phyloP scores from a whole-genome alignment of 352 stramenopile genomes.

The Phytophthora sojae region DNA sequence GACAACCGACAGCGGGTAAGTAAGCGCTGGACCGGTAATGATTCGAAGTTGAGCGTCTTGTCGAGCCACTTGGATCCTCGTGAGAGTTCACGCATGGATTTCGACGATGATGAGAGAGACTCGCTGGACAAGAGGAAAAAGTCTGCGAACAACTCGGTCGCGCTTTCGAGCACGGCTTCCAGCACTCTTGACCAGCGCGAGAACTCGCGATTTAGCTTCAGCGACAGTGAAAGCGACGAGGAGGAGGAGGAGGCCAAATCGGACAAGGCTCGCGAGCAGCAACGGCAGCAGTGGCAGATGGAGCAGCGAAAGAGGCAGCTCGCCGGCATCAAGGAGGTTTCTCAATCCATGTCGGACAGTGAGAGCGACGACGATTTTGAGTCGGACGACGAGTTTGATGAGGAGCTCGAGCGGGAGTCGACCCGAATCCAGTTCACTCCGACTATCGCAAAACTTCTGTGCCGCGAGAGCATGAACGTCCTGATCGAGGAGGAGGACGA shows the following conservation, averaged over 20 bases:
- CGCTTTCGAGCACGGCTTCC: slow-evolving; percentile 28
- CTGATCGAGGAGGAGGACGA: slow-evolving; percentile 69
- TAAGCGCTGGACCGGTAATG: slow-evolving; percentile 33
- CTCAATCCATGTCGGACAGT: slow-evolving; percentile 36
- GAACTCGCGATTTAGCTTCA: slow-evolving; percentile 32
- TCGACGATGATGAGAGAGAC: slow-evolving; percentile 33
- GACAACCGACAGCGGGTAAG: slow-evolving; percentile 14
- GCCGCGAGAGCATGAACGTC: slow-evolving; percentile 62
- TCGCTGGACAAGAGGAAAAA: slow-evolving; percentile 24
- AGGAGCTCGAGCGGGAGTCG: slow-evolving; percentile 43
- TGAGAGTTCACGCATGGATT: slow-evolving; percentile 49
- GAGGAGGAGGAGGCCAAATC: slow-evolving; percentile 29
- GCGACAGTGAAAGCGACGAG: slow-evolving; percentile 39
- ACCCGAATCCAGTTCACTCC: slow-evolving; percentile 54
- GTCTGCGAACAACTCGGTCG: slow-evolving; percentile 27
- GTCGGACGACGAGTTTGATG: slow-evolving; percentile 38
- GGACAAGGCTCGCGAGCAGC: slow-evolving; percentile 37
- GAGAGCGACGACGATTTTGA: slow-evolving; percentile 45
- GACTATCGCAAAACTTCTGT: slow-evolving; percentile 52
- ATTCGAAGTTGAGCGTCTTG: slow-evolving; percentile 38
- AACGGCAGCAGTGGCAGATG: slow-evolving; percentile 48
- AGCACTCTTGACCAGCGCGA: slow-evolving; percentile 39
- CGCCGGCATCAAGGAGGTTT: slow-evolving; percentile 33
- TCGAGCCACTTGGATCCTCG: slow-evolving; percentile 40
- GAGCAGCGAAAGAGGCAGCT: slow-evolving; percentile 47